Base-by-base conservation (phyloP, 306 rosid species). In the Begonia loranthoides region DNA sequence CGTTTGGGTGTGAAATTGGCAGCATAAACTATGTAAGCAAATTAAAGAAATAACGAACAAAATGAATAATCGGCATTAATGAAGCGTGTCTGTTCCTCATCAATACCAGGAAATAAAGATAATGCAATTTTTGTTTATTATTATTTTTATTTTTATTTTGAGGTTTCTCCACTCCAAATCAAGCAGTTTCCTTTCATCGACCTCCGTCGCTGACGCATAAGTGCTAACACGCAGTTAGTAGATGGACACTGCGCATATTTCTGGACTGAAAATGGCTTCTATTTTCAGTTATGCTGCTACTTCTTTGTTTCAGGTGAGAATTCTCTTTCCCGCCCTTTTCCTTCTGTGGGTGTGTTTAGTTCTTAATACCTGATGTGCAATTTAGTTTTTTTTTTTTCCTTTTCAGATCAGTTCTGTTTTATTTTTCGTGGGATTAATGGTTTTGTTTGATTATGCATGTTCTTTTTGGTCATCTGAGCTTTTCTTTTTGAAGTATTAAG, bases 291-390 rank as follows among this genome's bases (percentile, higher is more conserved):
- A 62, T 49, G 40, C 67, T 49, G 51, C 73, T 48, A 50, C 61
- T 13, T 49, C 55, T 59, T 58, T 77, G 15, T 58, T 82, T 36
- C 96, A 75, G 84, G 96, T 51, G 68, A 62, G 39, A 41, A 51
- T 16, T 47, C 49, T 8, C 2, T 36, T 24, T 9, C 13, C 28
- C 8, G 9, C 9, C 4, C 16, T 55, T 48, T 1, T 56, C n/a
- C 48, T 9, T 17, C n/a, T 49, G 14, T 13, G 52, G 24, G 15
- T 40, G 4, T 22, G 1, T 39, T 24, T 65, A 13, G 15, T 4
- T 43, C 47, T 1, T 11, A 43, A 43, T 43, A 43, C n/a, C 47
- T 43, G 47, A 10, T 10, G 4, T n/a, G 15, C 15, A 43, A 43
- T 43, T 11, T 43, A 43, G 47, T 43, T 11, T 43, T 2, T 43